Evolutionary conservation across 2,329 filamentous ascomycete species (phyloP).

Genomic region (Anthostomella pinea): DNA sequence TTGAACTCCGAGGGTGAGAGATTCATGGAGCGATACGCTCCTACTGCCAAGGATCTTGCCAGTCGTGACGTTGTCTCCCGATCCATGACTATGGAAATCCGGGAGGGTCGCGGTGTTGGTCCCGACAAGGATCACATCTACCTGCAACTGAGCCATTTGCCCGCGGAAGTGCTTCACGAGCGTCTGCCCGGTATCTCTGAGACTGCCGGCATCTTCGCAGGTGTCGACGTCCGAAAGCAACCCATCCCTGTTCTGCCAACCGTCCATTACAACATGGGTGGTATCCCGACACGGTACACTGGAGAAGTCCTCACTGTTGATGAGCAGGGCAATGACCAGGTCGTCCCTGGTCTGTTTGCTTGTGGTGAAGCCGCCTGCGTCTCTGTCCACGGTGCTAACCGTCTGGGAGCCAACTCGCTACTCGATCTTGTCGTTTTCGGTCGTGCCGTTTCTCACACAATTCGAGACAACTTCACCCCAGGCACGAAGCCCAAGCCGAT

Average conservation of each 20-base stretch:
- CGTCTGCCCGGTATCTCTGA: conserved; percentile 98
- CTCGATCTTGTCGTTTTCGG: conserved; percentile 97
- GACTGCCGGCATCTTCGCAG: conserved; percentile 94
- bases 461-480: conserved; percentile 89
- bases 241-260: conserved; percentile 95
- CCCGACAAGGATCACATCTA: conserved; percentile 98
- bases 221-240: conserved; percentile 95
- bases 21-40: conserved; percentile 99
- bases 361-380: conserved; percentile 97
- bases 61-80: conserved; percentile 94
- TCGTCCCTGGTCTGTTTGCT: conserved; percentile 92
- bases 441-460: conserved; percentile 94
- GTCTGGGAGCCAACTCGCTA: conserved; percentile 95
- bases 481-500: conserved; percentile 77
- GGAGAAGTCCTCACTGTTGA: conserved; percentile 93
- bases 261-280: conserved; percentile 99
- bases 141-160: conserved; percentile 94
- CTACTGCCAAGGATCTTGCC: conserved; percentile 96
- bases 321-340: conserved; percentile 80
- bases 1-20: conserved; percentile 97
- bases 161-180: conserved; percentile 87
- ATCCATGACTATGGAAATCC: conserved; percentile 98
- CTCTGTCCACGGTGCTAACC: conserved; percentile 97
- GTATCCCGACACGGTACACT: conserved; percentile 96
- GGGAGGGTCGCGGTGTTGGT: conserved; percentile 94